Evolutionary conservation across 768 basidiomycete genomes (phyloP), one percentile per base, ranked within the genome.

Genomic region (Sarcodon aspratus): DNA sequence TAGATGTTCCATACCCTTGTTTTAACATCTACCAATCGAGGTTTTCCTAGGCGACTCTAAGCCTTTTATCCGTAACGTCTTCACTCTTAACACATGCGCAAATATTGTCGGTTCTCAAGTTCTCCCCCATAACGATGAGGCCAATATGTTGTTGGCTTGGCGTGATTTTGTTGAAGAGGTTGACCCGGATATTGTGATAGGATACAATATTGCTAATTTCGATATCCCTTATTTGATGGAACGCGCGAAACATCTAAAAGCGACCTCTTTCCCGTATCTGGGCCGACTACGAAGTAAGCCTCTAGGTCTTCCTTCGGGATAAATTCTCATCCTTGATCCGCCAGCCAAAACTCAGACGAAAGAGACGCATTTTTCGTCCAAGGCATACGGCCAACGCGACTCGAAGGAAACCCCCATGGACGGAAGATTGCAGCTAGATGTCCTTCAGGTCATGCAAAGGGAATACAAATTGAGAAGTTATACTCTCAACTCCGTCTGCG

Each of bases 71-170:
- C 82, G 95, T 11, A 99, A 99, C 55, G 75, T 98, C 27, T 99
- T 98, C 65, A 95, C 95, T 1, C 78, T 98, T 43, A 94, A 96
- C 58, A 80, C 85, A 1, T 99, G 96, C 61, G 75, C 95, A 2
- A 74, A 96, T 60, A 99, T 99, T 46, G 93, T 96, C 48, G 96
- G 96, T n/a, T 95, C 95, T 0, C 91, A 99, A 63, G 94, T 99
- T 1, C 68, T 95, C 33, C 80, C 82, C 17, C 95, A 81, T 65
- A 63, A 84, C 15, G 73, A 85, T 33, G 96, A 98, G 63, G 63
- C 54, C 3, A 65, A 80, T 21, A 66, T 99, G 72, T 74, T 99
- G 47, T 66, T 78, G 38, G 70, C 70, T n/a, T 99, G 96, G 96
- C 73, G 83, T 48, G 80, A 91, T 49, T 99, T 98, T 56, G 71